Conservation (phyloP, 2,329 filamentous ascomycete species). For the Aspergillus pseudonomiae region DNA sequence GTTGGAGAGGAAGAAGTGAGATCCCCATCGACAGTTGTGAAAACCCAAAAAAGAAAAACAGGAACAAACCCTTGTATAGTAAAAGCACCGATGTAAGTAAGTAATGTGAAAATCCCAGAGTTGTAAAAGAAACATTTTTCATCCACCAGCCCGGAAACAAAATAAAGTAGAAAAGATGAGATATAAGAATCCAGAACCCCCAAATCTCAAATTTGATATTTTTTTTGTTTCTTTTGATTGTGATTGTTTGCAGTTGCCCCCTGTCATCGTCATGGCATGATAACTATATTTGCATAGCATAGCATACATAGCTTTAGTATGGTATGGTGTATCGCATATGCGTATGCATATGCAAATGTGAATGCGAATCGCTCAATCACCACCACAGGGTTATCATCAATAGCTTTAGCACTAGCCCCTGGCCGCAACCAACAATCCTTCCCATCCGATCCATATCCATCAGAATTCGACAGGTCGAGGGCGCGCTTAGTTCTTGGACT, state of each 20-base stretch:
- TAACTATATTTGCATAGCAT: conserved; percentile 14
- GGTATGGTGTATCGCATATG: conserved; percentile 6
- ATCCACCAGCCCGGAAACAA: conserved; percentile 2
- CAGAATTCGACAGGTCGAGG: conserved; percentile 28
- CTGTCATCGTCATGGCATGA: conserved; percentile 18
- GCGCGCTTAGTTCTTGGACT: conserved; percentile 75
- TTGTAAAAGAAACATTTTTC: conserved; percentile 9
- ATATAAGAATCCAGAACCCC: conserved; percentile 8
- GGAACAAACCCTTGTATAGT: conserved; percentile 1
- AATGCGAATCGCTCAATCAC: conserved; percentile 5
- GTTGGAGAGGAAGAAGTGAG: not conserved
- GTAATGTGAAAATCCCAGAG: conserved; percentile 1
- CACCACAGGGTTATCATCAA: conserved; percentile 20
- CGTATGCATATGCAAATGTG: conserved; percentile 2
- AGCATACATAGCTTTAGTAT: conserved; percentile 1
- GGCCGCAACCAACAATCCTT: conserved; percentile 20
- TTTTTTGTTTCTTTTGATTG: conserved; percentile 11
- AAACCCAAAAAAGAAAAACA: not conserved
- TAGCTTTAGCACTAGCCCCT: conserved; percentile 29
- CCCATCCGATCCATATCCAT: conserved; percentile 12
- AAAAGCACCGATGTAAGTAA: conserved; percentile 5
- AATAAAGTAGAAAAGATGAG: conserved; percentile 7
- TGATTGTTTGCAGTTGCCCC: conserved; percentile 3
- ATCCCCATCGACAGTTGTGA: not conserved
- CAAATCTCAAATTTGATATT: conserved; percentile 10